Percentiles rank a stretch among this genome's conserved stretches.
These are phyloP conservation scores for Metarhizium robertsii DNA, from an alignment of 2,329 filamentous ascomycete genomes.

Conservation along the genomic window DNA sequence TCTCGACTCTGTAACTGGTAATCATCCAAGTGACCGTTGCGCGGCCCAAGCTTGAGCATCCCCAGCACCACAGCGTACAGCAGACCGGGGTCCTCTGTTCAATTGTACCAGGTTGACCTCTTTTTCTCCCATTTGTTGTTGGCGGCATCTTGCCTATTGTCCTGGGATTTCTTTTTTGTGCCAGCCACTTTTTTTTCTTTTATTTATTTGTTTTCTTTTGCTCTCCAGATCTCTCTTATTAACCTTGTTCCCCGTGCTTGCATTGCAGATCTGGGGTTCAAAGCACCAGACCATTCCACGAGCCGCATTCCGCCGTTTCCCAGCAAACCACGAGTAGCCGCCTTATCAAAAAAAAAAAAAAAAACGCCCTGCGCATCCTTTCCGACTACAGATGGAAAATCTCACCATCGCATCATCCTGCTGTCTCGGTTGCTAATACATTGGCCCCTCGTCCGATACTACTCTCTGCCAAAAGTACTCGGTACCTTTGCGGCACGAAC, in stretches of 20 bases:
- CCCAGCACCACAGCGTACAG: background rate
- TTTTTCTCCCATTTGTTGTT: background rate
- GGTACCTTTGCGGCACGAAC: background rate
- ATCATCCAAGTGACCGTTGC: background rate
- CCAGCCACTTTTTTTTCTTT: too few relatives aligned
- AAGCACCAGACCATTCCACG: background rate
- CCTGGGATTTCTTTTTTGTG: too few relatives aligned
- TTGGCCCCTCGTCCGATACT: too few relatives aligned
- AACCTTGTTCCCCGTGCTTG: background rate
- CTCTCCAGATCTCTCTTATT: background rate
- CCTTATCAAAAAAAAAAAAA: background rate
- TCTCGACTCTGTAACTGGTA: background rate
- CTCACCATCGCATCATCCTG: background rate
- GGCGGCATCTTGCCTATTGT: too few relatives aligned
- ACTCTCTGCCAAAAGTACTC: background rate
- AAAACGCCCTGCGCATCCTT: background rate
- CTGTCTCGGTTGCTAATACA: background rate
- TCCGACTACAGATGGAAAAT: background rate
- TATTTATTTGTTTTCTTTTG: background rate
- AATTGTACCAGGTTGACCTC: too few relatives aligned
- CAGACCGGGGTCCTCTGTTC: background rate
- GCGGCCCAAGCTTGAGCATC: conserved; percentile 2
- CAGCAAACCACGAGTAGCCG: background rate
- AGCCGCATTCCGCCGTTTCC: background rate
- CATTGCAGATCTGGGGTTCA: background rate